These are phyloP conservation scores for Wilcoxina mikolae DNA, from an alignment of 495 filamentous ascomycete species.

Conservation along the genomic window DNA sequence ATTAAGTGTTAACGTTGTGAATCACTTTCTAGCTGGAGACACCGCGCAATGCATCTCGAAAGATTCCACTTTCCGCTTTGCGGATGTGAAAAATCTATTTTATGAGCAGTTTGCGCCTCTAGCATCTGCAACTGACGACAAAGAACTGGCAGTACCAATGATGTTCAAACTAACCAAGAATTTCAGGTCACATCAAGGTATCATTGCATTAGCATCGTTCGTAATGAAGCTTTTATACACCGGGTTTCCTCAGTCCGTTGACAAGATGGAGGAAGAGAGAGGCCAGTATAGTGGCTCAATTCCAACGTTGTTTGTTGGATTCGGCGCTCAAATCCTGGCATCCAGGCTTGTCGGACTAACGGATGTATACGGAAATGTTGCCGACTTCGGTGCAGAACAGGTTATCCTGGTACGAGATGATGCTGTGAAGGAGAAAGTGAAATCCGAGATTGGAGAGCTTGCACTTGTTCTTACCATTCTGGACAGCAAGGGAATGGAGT, in stretches of 20 bases:
- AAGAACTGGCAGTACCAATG: conserved; percentile 20
- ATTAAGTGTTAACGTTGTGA: no score
- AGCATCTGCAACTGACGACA: conserved; percentile 11
- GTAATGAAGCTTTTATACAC: conserved; percentile 30
- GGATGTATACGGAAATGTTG: conserved; percentile 24
- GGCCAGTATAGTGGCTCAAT: conserved; percentile 31
- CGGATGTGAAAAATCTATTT: conserved; percentile 33
- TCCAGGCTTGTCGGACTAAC: conserved; percentile 21
- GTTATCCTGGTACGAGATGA: conserved; percentile 35
- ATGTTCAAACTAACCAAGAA: conserved; percentile 31
- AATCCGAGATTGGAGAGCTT: conserved; percentile 26
- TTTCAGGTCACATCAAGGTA: conserved; percentile 36
- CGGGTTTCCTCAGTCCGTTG: conserved; percentile 33
- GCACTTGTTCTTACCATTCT: conserved; percentile 33
- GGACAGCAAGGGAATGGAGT: conserved; percentile 38
- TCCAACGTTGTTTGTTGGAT: conserved; percentile 32
- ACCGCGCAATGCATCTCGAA: conserved; percentile 37
- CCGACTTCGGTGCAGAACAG: conserved; percentile 34
- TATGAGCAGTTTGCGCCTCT: conserved; percentile 27
- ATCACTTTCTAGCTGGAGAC: conserved; percentile 35
- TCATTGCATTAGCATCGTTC: conserved; percentile 32
- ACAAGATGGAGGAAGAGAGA: conserved; percentile 33
- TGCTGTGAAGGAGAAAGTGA: conserved; percentile 25
- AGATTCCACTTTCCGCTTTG: conserved; percentile 34
- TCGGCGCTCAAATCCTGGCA: conserved; percentile 23